Conservation (phyloP, 2,329 filamentous ascomycete species). For the Colletotrichum tamarilloi region DNA sequence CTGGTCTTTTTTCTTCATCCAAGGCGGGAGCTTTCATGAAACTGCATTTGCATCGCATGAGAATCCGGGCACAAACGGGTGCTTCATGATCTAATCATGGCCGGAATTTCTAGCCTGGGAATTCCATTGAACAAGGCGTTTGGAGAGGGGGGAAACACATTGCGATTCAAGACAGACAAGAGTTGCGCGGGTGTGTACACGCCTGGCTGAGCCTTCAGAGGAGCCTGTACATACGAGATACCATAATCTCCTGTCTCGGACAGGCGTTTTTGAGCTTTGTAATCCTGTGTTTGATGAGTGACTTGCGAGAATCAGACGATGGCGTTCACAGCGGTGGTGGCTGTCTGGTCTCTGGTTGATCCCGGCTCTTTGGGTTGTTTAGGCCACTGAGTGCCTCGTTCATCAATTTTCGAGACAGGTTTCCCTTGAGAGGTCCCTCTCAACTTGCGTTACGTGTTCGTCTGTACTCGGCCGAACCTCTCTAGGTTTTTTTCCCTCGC, state of each 20-base stretch:
- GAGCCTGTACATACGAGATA: conserved; percentile 37
- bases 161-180: background rate
- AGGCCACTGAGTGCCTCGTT: conserved; percentile 28
- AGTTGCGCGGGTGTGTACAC: conserved; percentile 3
- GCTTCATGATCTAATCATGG: background rate
- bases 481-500: background rate
- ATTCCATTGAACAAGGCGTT: conserved; percentile 26
- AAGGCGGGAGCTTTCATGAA: conserved; percentile 15
- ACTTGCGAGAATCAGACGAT: background rate
- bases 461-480: background rate
- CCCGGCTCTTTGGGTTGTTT: background rate
- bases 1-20: background rate
- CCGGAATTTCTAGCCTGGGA: background rate
- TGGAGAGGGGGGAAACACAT: background rate
- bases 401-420: background rate
- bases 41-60: conserved; percentile 34
- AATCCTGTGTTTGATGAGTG: background rate
- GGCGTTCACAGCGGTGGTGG: background rate
- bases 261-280: conserved; percentile 22
- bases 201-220: conserved; percentile 9
- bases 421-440: background rate
- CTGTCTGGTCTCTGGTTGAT: background rate
- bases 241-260: conserved; percentile 36
- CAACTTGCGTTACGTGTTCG: background rate
- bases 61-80: background rate